Evolutionary conservation across 768 basidiomycete species (phyloP), one percentile per base, ranked within the genome.

Genomic region (Pleurotus cornucopiae): DNA sequence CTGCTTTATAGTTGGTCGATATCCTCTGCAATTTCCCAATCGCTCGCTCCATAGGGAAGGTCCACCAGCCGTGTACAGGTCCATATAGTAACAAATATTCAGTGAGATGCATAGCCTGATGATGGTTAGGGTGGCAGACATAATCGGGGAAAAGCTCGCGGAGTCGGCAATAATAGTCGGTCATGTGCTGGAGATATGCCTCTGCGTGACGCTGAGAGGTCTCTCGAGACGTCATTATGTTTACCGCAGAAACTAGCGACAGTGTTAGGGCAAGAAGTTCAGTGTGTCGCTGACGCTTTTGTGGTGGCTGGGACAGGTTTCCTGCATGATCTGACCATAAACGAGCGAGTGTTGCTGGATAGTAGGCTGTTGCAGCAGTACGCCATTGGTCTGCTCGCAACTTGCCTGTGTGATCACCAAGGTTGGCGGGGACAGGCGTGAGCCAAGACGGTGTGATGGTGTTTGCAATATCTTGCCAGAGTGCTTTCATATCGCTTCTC

Each of bases 31-130:
- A 43, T 11, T 14, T 18, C 0, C 69, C 64, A 5, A 71, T 66
- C 0, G 66, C 54, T 6, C 61, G 7, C 44, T 71, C 61, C 37
- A 69, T 64, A 1, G 63, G 60, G 30, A 65, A 71, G 58, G 65
- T 64, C 65, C 70, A 71, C 66, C 65, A 69, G 0, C 65, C 59
- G 44, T 64, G 65, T 11, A 67, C 55, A 1, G 67, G 66, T 0
- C 71, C 67, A 40, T 63, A 70, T 40, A 54, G 52, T 6, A 20
- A 7, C 1, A 72, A 46, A 39, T 69, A 71, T 1, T 64, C 55
- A 0, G 55, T 39, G 1, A 72, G 54, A 30, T 74, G 71, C 21
- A 71, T 40, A 0, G 64, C 63, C 41, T 62, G 59, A 46, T 74
- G 69, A 49, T 73, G 66, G 45, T 69, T 70, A 0, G 59, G 64